phyloP scores from a whole-genome alignment of 257 asterid species.

The Salvia splendens region DNA sequence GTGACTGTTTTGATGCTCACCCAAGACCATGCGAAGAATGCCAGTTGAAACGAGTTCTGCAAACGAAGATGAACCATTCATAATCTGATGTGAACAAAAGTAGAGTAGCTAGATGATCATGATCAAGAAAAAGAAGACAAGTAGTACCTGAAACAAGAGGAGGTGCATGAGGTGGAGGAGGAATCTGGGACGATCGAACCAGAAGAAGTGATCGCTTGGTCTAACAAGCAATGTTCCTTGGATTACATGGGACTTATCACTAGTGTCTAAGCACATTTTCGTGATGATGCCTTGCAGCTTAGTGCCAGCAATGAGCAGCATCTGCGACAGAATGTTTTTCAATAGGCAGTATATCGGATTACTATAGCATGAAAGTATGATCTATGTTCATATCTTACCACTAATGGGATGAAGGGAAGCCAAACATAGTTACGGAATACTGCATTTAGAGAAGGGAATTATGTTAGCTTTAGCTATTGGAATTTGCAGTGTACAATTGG shows the following conservation, averaged over 20 bases:
- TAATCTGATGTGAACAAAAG: background rate
- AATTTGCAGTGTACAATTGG: background rate
- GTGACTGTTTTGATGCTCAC: slow-evolving; percentile 36
- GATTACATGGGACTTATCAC: slow-evolving; percentile 49
- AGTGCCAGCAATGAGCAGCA: slow-evolving; percentile 64
- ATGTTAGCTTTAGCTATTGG: background rate
- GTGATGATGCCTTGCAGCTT: slow-evolving; percentile 76
- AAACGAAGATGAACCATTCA: background rate
- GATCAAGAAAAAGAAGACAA: slow-evolving; percentile 5
- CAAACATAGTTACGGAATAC: slow-evolving; percentile 64
- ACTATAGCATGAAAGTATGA: background rate
- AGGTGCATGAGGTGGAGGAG: slow-evolving; percentile 82
- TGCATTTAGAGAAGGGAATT: slow-evolving; percentile 35
- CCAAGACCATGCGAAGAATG: slow-evolving; percentile 78
- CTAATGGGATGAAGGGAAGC: slow-evolving; percentile 75
- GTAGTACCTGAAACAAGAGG: slow-evolving; percentile 65
- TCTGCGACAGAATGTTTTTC: slow-evolving; percentile 35
- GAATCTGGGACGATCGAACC: slow-evolving; percentile 60
- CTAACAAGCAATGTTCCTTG: slow-evolving; percentile 58
- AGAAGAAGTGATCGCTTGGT: slow-evolving; percentile 74
- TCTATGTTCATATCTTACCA: slow-evolving; percentile 45
- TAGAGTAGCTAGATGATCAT: background rate
- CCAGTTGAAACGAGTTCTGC: slow-evolving; percentile 81
- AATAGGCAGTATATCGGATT: background rate
- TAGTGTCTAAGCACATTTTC: slow-evolving; percentile 68